Percentiles rank a stretch among this genome's conserved stretches.
These are phyloP conservation scores for Skeletonema potamos DNA, from an alignment of 108 stramenopile genomes.

Conservation along the genomic window DNA sequence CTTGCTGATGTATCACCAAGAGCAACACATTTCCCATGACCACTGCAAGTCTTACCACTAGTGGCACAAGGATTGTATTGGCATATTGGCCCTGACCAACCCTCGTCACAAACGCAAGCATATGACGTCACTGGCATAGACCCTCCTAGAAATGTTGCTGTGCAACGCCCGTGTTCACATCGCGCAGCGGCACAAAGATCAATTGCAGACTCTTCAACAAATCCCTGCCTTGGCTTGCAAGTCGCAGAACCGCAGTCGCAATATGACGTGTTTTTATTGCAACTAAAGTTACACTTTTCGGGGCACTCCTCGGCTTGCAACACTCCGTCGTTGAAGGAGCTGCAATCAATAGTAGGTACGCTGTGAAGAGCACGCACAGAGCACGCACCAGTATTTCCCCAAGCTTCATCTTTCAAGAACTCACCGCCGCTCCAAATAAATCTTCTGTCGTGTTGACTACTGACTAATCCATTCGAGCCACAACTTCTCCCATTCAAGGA, in stretches of 20 bases:
- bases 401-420: slow-evolving; percentile 28
- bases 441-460: slow-evolving; percentile 56
- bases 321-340: slow-evolving; percentile 15
- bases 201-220: slow-evolving; percentile 33
- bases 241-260: slow-evolving; percentile 60
- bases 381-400: slow-evolving; percentile 54
- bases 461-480: slow-evolving; percentile 43
- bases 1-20: slow-evolving; percentile 10
- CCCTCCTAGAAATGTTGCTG: slow-evolving; percentile 54
- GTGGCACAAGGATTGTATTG: slow-evolving; percentile 35
- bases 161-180: slow-evolving; percentile 52
- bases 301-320: slow-evolving; percentile 47
- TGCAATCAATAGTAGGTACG: slow-evolving; percentile 23
- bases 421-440: slow-evolving; percentile 53
- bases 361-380: slow-evolving; percentile 8
- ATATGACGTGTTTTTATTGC: slow-evolving; percentile 29
- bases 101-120: slow-evolving; percentile 47
- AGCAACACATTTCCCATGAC: slow-evolving; percentile 38
- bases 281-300: slow-evolving; percentile 24
- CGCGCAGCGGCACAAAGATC: slow-evolving; percentile 54
- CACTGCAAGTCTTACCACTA: slow-evolving; percentile 23
- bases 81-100: slow-evolving; percentile 42
- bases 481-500: slow-evolving; percentile 45
- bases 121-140: slow-evolving; percentile 14
- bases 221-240: slow-evolving; percentile 57